Evolutionary conservation across 1,284 basidiomycete species (phyloP), one percentile per base, ranked within the genome.

Genomic region (Sanghuangporus weigelae): DNA sequence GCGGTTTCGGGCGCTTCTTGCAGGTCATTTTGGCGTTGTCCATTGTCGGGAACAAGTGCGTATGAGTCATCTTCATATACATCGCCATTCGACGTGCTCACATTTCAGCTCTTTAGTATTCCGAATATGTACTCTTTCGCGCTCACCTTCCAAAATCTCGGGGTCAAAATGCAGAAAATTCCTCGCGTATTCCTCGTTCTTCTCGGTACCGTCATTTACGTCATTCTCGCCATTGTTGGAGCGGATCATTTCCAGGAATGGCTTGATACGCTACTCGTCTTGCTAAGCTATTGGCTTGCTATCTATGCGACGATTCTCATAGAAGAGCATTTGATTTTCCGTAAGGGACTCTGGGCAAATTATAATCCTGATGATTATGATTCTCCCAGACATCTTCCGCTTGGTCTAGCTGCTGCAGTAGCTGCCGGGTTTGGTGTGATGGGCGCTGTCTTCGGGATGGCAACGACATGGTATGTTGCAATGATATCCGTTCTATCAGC

Each of bases 261-360:
- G 62, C 73, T 77, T 55, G 72, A 75, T 66, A 72, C 69, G 23
- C 69, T 75, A 23, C 69, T 75, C 53, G 68, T 73, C 21, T 64
- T 73, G 53, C 68, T 74, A 26, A 67, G 66, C 48, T 74, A 76
- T 67, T 75, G 74, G 74, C 71, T 75, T 65, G 72, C 71, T 21
- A 73, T 76, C 63, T 77, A 73, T 69, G 65, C 66, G 16, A 67
- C 66, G 14, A 72, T 77, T 51, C 63, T 77, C 19, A 44, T 73
- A 44, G 69, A 73, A 59, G 76, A 77, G 67, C 75, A 77, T 68
- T 68, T 71, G 62, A 71, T 77, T 63, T 76, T 76, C 72, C 71
- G 76, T 39, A 63, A 66, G 23, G 72, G 71, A 23, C 65, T 66
- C 12, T 76, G 71, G 67, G n/a, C 48, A 19, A 72, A 71, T 46